Evolutionary conservation across 2,329 filamentous ascomycete species (phyloP).

Genomic region (Fusarium denticulatum): DNA sequence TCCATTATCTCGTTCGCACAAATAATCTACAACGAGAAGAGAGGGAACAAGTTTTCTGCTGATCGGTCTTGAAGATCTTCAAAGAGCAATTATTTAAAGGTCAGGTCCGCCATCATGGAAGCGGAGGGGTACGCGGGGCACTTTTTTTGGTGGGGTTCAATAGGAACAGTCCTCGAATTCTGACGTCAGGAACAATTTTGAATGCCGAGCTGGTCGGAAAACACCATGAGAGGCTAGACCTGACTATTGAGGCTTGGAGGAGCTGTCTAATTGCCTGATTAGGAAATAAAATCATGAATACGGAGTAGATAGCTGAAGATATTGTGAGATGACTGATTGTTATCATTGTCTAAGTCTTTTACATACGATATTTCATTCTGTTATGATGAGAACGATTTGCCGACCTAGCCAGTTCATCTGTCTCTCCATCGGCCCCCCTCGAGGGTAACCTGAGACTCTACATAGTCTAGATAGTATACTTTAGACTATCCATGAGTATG

Average conservation of each 20-base stretch:
- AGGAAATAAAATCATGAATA: not conserved
- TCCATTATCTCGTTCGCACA: conserved; percentile 60
- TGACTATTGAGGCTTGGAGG: not conserved
- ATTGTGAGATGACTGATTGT: not conserved
- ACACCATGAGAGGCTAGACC: conserved; percentile 5
- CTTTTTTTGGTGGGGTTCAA: conserved; percentile 33
- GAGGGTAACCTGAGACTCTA: not conserved
- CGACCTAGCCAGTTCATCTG: not conserved
- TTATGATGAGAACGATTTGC: not conserved
- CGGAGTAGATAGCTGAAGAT: not conserved
- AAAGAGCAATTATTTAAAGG: conserved; percentile 16
- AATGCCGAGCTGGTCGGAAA: conserved; percentile 17
- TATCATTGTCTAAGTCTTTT: not conserved
- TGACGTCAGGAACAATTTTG: conserved; percentile 41
- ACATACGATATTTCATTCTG: not conserved
- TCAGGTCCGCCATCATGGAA: conserved; percentile 32
- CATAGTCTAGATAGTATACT: too few species aligned
- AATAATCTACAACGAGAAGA: not conserved
- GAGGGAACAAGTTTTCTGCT: not conserved
- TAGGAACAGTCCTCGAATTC: conserved; percentile 20
- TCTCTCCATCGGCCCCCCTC: too few species aligned
- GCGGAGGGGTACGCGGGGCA: conserved; percentile 46
- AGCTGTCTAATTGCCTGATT: not conserved
- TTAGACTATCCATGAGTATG: too few species aligned
- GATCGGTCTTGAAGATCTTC: conserved; percentile 13